Evolutionary conservation across 345 rosid genomes (phyloP).

Genomic region (Pugionium dolabratum): DNA sequence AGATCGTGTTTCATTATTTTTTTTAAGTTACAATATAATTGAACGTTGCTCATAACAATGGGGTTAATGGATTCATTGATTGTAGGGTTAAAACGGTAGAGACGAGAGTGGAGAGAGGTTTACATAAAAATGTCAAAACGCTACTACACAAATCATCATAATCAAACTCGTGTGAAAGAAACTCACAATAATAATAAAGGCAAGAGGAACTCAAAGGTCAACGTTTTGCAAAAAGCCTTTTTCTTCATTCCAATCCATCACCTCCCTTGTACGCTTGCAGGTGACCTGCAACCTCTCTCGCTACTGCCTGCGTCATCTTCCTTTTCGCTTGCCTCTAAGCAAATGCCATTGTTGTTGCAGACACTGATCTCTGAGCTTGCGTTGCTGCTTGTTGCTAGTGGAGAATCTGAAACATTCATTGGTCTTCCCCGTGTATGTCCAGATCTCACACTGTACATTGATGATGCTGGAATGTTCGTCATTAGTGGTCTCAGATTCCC

Average conservation of each 20-base stretch:
- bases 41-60: too few species aligned
- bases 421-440: conserved; percentile 72
- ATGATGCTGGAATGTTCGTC: conserved; percentile 97
- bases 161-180: conserved; percentile 38
- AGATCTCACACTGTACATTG: conserved; percentile 95
- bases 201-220: conserved; percentile 26
- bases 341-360: conserved; percentile 67
- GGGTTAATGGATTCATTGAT: not conserved
- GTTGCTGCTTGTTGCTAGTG: conserved; percentile 92
- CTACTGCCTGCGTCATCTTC: conserved; percentile 60
- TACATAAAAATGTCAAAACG: conserved; percentile 7
- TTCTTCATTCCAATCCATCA: conserved; percentile 20
- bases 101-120: conserved; percentile 19
- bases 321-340: conserved; percentile 57
- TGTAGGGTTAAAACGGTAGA: conserved; percentile 3
- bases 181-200: conserved; percentile 33
- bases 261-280: conserved; percentile 63
- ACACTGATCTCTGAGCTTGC: conserved; percentile 96
- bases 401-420: conserved; percentile 79
- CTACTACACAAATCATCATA: conserved; percentile 39
- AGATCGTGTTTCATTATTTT: too few species aligned
- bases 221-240: conserved; percentile 24
- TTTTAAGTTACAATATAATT: too few species aligned
- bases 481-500: conserved; percentile 83
- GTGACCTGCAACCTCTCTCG: conserved; percentile 71